Evolutionary conservation across 2,329 filamentous ascomycete genomes (phyloP), one percentile per base, ranked within the genome.

Genomic region (Neofusicoccum kwambonambiense): DNA sequence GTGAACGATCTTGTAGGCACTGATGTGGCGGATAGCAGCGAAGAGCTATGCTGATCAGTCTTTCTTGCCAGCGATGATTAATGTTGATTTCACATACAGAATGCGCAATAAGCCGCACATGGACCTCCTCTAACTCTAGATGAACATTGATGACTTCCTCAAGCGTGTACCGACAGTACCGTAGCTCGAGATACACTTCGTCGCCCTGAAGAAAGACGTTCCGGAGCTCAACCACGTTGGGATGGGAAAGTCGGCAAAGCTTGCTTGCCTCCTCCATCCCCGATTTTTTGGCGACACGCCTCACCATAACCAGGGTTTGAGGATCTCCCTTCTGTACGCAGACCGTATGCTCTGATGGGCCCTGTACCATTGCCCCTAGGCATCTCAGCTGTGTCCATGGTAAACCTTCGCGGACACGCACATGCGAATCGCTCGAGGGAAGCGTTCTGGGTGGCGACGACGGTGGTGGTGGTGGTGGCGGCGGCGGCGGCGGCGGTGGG

Each of bases 121-220:
- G 64, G 15, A 15, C 35, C 42, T 68, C 66, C 7, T 61, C 66
- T 8, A 68, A 42, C 27, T 35, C 27, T 9, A 65, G 12, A 51
- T 68, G 64, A 3, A 68, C 66, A 49, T 52, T 62, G 12, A 67
- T 39, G 8, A 52, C 27, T 56, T 31, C 39, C 15, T 41, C 35
- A 3, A 39, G 51, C 27, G 66, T 65, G 44, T 64, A 68, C 66
- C 60, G 2, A 45, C n/a, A 34, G 67, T 13, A 12, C 68, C 69
- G 19, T 66, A 69, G 52, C 70, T 72, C n/a, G 66, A 69, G 27
- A 56, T 66, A 15, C 51, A 44, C 39, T 63, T 61, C 19, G 13
- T 44, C 9, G 58, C 65, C 62, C 69, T 68, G 31, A 37, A 47
- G 19, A 64, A 58, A 19, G 67, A 66, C 4, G 66, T 68, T 3